A percentile compares a stretch with the other conserved stretches of the same genome.
These are phyloP conservation scores for Gamsiella multidivaricata DNA, from an alignment of 192 early-diverging fungal species.

Conservation along the genomic window DNA sequence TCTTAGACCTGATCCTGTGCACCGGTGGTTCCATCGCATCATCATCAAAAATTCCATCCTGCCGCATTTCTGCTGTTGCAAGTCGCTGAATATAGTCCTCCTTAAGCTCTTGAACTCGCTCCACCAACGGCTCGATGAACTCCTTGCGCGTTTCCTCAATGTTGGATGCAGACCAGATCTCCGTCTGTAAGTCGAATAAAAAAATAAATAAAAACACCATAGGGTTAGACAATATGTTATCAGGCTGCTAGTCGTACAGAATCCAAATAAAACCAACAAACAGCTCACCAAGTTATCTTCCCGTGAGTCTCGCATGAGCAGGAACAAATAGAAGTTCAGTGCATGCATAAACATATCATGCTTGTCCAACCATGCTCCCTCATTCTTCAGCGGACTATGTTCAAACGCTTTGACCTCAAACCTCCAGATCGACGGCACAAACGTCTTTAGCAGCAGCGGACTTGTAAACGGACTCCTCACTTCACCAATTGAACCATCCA, in stretches of 20 bases:
- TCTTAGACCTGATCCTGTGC: constrained; percentile 26
- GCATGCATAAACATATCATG: constrained; percentile 59
- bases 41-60: constrained; percentile 9
- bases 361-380: constrained; percentile 51
- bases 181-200: constrained; percentile 39
- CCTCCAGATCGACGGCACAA: constrained; percentile 45
- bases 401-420: constrained; percentile 32
- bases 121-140: constrained; percentile 44
- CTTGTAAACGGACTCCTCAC: constrained; percentile 54
- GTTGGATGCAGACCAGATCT: constrained; percentile 40
- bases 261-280: background rate
- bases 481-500: background rate
- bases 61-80: constrained; percentile 8
- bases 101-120: constrained; percentile 30
- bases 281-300: constrained; percentile 54
- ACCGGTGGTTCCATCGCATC: constrained; percentile 1
- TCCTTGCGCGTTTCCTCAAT: constrained; percentile 28
- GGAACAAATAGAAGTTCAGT: constrained; percentile 60
- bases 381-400: constrained; percentile 25
- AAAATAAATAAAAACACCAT: background rate
- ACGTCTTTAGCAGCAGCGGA: constrained; percentile 51
- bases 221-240: background rate
- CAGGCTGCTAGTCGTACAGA: too few species aligned
- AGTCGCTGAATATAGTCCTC: constrained; percentile 45
- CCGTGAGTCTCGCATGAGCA: constrained; percentile 58